Evolutionary conservation across 1,284 basidiomycete genomes (phyloP).

Genomic region (Boletellus deceptivus): DNA sequence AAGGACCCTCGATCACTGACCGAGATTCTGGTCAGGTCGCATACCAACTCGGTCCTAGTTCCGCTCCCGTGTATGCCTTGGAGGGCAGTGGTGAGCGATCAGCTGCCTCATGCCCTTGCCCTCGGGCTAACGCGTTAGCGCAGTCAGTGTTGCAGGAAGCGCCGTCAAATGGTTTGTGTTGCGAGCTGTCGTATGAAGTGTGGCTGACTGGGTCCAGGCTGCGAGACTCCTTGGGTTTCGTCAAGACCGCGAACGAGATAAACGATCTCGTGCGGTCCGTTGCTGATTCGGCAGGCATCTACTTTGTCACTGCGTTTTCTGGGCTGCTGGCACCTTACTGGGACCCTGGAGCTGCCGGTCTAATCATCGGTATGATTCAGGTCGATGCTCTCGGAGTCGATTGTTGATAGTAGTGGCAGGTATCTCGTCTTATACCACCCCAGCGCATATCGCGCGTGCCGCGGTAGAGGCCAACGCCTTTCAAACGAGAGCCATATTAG

Average conservation of each 20-base stretch:
- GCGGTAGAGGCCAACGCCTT: conserved; percentile 89
- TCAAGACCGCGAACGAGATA: conserved; percentile 79
- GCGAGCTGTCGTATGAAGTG: neutral
- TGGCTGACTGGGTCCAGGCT: conserved; percentile 44
- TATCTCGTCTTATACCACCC: conserved; percentile 90
- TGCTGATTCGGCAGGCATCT: conserved; percentile 86
- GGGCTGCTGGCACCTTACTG: conserved; percentile 92
- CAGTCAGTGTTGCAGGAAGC: conserved; percentile 91
- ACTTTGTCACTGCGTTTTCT: conserved; percentile 96
- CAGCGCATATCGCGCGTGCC: conserved; percentile 90
- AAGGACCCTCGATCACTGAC: conserved; percentile 12
- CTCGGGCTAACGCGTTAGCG: conserved; percentile 2
- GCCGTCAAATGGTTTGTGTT: conserved; percentile 78
- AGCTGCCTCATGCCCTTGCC: neutral
- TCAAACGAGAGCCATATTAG: conserved; percentile 92
- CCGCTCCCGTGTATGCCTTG: conserved; percentile 86
- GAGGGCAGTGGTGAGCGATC: conserved; percentile 82
- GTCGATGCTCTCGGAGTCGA: neutral
- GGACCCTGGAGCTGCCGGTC: conserved; percentile 83
- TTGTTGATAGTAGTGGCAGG: conserved; percentile 40
- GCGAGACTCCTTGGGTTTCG: conserved; percentile 86
- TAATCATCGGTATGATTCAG: conserved; percentile 65
- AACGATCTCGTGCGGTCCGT: conserved; percentile 83
- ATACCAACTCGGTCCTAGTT: conserved; percentile 83
- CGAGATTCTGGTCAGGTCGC: conserved; percentile 57